Conservation (phyloP, 768 basidiomycete genomes). For the Kwoniella sp. region DNA sequence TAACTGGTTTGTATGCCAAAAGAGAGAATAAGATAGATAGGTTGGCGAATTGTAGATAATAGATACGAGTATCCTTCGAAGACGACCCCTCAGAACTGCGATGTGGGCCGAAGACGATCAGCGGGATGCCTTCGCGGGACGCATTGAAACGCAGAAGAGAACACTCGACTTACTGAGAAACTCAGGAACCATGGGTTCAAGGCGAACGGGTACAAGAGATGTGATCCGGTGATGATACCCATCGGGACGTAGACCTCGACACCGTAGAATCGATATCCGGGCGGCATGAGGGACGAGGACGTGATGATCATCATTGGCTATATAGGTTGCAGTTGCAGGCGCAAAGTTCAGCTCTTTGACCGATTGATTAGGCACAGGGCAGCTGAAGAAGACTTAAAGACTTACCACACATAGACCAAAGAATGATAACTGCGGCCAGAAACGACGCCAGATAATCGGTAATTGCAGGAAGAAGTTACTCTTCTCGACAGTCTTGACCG, state of each 20-base stretch:
- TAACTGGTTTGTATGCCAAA: not conserved
- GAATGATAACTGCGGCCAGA: constrained; percentile 66
- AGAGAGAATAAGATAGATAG: too few species aligned
- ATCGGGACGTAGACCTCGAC: constrained; percentile 80
- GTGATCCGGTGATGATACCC: constrained; percentile 58
- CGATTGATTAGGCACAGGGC: too few species aligned
- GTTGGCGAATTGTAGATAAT: too few species aligned
- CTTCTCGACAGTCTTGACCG: constrained; percentile 80
- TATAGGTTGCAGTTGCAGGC: too few species aligned
- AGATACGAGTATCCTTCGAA: too few species aligned
- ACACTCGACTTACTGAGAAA: constrained; percentile 36
- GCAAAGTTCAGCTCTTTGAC: too few species aligned
- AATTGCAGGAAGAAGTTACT: constrained; percentile 91
- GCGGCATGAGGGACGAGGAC: constrained; percentile 62
- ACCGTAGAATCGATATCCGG: constrained; percentile 67
- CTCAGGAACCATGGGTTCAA: constrained; percentile 64
- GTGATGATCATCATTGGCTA: constrained; percentile 64
- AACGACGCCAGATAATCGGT: constrained; percentile 77
- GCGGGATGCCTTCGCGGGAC: not conserved
- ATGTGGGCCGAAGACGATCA: not conserved
- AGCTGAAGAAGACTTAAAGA: too few species aligned
- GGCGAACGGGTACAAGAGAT: constrained; percentile 66
- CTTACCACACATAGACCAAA: constrained; percentile 51
- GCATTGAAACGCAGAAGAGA: not conserved
- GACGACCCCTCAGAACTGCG: not conserved